Conservation (phyloP, 2,329 filamentous ascomycete species). For the Alternaria dauci region DNA sequence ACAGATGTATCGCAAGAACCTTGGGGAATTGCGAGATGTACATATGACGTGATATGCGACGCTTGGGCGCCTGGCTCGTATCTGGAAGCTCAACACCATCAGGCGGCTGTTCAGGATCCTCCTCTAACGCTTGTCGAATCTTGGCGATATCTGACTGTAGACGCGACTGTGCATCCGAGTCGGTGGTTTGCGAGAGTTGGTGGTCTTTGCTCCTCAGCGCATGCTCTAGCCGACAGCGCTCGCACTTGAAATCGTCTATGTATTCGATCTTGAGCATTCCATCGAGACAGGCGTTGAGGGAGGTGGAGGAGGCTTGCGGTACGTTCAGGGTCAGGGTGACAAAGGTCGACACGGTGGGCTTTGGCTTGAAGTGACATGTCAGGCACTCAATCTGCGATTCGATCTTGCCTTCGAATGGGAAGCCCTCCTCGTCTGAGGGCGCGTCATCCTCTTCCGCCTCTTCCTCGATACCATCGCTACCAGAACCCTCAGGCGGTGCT, state of each 20-base stretch:
- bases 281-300: constrained; percentile 88
- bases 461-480: constrained; percentile 46
- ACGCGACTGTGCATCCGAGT: constrained; percentile 52
- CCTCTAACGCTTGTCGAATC: constrained; percentile 75
- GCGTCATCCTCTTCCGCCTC: constrained; percentile 24
- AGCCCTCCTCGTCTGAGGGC: constrained; percentile 68
- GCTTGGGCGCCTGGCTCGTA: constrained; percentile 75
- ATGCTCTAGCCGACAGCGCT: constrained; percentile 87
- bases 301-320: constrained; percentile 78
- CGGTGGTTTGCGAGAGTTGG: constrained; percentile 60
- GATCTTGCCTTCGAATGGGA: constrained; percentile 89
- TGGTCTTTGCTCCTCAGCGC: constrained; percentile 71
- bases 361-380: constrained; percentile 88
- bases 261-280: constrained; percentile 93
- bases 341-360: constrained; percentile 82
- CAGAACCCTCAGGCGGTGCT: constrained; percentile 28
- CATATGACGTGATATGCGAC: constrained; percentile 86
- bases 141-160: constrained; percentile 68
- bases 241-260: constrained; percentile 97
- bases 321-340: constrained; percentile 93
- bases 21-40: constrained; percentile 88
- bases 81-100: constrained; percentile 79
- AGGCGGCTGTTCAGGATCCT: constrained; percentile 80
- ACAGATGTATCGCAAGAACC: constrained; percentile 89
- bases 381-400: constrained; percentile 96